Percentiles rank a stretch among this genome's conserved stretches.
Evolutionary conservation across 257 asterid genomes (phyloP).

Genomic region (Solanum virginianum): DNA sequence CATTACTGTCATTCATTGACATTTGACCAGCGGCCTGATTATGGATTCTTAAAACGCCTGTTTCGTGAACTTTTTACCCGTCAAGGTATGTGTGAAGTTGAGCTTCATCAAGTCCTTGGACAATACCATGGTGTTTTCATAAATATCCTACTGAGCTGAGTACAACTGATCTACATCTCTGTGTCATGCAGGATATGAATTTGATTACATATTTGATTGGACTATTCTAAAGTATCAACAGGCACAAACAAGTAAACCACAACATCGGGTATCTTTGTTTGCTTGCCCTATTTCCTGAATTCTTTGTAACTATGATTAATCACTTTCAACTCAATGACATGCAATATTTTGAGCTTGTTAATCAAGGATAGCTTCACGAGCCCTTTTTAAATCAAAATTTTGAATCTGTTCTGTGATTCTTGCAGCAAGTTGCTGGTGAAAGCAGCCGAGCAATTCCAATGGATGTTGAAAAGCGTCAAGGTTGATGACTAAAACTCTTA

Average conservation of each 20-base stretch:
- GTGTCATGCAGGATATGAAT: slow-evolving; percentile 61
- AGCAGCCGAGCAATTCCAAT: slow-evolving; percentile 59
- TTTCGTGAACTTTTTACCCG: slow-evolving; percentile 82
- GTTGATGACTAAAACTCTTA: slow-evolving; percentile 15
- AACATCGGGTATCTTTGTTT: slow-evolving; percentile 49
- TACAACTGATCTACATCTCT: slow-evolving; percentile 1
- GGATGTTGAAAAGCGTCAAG: slow-evolving; percentile 57
- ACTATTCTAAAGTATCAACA: slow-evolving; percentile 95
- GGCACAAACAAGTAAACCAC: slow-evolving; percentile 69
- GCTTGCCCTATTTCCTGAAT: background rate
- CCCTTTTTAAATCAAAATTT: background rate
- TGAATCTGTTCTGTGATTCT: background rate
- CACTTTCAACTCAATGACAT: background rate
- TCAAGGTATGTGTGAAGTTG: slow-evolving; percentile 44
- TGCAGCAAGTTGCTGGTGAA: slow-evolving; percentile 65
- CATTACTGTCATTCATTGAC: slow-evolving; percentile 94
- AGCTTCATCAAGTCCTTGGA: background rate
- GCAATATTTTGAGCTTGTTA: background rate
- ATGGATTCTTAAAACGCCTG: slow-evolving; percentile 86
- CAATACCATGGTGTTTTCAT: background rate
- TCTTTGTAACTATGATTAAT: slow-evolving; percentile 3
- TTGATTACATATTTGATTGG: slow-evolving; percentile 94
- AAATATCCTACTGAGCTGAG: background rate
- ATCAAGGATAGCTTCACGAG: background rate
- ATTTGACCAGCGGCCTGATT: slow-evolving; percentile 93